phyloP scores from a whole-genome alignment of 2,329 filamentous ascomycete genomes.

The Rhytidhysteron rufulum region DNA sequence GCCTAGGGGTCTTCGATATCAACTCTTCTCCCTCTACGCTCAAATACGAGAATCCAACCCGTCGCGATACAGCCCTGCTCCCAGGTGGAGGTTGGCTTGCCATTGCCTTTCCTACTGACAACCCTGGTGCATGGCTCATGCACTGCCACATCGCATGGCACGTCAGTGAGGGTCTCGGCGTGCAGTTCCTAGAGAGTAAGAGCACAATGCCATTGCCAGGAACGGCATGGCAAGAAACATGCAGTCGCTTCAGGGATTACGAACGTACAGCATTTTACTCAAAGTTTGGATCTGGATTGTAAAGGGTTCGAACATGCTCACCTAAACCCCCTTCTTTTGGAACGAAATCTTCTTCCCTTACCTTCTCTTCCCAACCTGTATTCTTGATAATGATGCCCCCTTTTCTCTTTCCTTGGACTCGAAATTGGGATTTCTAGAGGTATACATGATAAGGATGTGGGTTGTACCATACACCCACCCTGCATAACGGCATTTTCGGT shows the following conservation, averaged over 20 bases:
- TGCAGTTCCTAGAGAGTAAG: conserved; percentile 50
- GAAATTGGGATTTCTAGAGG: no score
- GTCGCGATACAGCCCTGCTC: conserved; percentile 23
- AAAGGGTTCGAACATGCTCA: no score
- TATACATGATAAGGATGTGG: no score
- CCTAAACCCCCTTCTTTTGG: no score
- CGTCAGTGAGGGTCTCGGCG: conserved; percentile 54
- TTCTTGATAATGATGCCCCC: no score
- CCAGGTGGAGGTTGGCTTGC: conserved; percentile 36
- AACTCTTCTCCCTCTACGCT: conserved; percentile 13
- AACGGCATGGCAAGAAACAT: conserved; percentile 20
- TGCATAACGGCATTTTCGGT: no score
- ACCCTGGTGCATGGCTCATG: conserved; percentile 45
- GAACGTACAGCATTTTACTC: conserved; percentile 17
- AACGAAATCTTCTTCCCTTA: no score
- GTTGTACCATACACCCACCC: no score
- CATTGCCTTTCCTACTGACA: conserved; percentile 50
- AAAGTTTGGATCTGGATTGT: conserved; percentile 32
- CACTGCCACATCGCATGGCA: conserved; percentile 44
- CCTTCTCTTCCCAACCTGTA: no score
- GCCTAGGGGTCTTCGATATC: conserved; percentile 24
- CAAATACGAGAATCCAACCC: conserved; percentile 21
- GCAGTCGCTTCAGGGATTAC: conserved; percentile 32
- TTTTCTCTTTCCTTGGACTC: no score
- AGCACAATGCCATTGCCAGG: conserved; percentile 27